Conservation (phyloP, 345 rosid genomes). For the Eucalyptus tenuipes region DNA sequence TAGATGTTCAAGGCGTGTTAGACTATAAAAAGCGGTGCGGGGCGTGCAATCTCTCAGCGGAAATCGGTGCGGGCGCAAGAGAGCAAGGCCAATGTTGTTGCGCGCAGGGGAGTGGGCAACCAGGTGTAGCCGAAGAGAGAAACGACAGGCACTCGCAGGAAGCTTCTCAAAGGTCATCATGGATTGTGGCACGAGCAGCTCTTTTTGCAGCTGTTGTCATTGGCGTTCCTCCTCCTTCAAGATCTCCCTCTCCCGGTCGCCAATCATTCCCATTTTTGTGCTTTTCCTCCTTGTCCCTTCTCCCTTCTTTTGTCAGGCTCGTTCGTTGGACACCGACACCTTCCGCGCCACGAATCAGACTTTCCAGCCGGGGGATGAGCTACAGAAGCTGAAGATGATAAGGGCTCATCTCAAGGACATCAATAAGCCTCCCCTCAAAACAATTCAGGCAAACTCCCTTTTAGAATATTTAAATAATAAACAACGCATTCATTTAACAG, state of each 20-base stretch:
- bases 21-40: constrained; percentile 4
- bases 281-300: constrained; percentile 33
- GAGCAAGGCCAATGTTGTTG: constrained; percentile 20
- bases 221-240: not conserved
- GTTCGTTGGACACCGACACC: constrained; percentile 16
- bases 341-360: constrained; percentile 38
- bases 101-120: not conserved
- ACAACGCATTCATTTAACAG: rapidly evolving
- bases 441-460: constrained; percentile 53
- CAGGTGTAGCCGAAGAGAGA: not conserved
- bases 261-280: constrained; percentile 21
- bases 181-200: not conserved
- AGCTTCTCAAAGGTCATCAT: constrained; percentile 3
- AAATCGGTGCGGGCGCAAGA: constrained; percentile 4
- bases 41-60: constrained; percentile 16
- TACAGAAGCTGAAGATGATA: constrained; percentile 36
- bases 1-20: not conserved
- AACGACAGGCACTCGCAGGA: not conserved
- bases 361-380: constrained; percentile 56
- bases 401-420: constrained; percentile 53
- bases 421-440: constrained; percentile 78
- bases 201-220: not conserved
- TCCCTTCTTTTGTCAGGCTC: constrained; percentile 29
- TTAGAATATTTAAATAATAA: too few species aligned
- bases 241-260: not conserved